Base-by-base conservation (phyloP, 306 rosid species). In the Alnus rubra region DNA sequence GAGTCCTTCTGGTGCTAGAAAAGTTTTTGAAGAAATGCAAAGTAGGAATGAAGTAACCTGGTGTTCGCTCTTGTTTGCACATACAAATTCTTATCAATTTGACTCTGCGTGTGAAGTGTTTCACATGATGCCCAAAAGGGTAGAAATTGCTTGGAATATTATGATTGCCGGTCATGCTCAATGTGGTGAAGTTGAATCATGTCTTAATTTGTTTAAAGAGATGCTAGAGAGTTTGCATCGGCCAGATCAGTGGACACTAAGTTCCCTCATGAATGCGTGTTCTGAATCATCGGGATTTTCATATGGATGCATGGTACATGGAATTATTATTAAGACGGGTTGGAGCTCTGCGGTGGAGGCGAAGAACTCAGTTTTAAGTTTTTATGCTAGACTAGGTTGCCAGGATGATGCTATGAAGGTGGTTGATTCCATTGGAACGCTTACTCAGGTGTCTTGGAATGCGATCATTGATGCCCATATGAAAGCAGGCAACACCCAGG, bases 191-290 rank as follows among this genome's bases (percentile, higher is more conserved):
- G 83, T 88, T 62, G 88, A 82, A 54, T 68, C 74, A 2, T 93
- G 97, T 81, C 69, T 91, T 72, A 53, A 4, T 69, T 70, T 89
- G 82, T 88, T 93, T 74, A 90, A 81, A 78, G 87, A 86, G 78
- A 93, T 93, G 98, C 59, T 80, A 45, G 75, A 62, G 85, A 77
- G 79, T 83, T 75, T 77, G 69, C 77, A 78, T 80, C 80, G 44
- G 70, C 93, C 91, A 7, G 97, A 93, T 64, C 89, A 91, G 75
- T 93, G 94, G 93, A 89, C 98, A 69, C 74, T 89, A 3, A 91
- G 97, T 83, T 82, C 94, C 79, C 84, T 91, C 64, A 71, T 91
- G 85, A 86, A 75, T 77, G 94, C 90, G 45, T 93, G 94, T 55
- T 50, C 93, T 0, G 85, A 87, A 56, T 87, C 90, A 39, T 80